Percentiles rank a stretch among this genome's conserved stretches.
Conservation (phyloP, 306 rosid genomes). For the Rosa chinensis region DNA sequence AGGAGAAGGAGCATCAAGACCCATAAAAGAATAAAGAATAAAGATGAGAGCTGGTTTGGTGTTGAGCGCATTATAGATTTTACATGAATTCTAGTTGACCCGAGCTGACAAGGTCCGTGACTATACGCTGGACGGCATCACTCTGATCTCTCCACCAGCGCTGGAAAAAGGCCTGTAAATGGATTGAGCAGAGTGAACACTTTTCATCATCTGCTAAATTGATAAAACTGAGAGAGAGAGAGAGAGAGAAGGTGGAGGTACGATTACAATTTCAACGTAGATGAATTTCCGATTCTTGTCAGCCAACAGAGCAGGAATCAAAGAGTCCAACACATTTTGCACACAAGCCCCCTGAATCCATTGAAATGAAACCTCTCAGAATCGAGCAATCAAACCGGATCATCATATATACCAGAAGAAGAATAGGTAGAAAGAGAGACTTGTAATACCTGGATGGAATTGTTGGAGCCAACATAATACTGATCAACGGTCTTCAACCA, state of each 20-base stretch:
- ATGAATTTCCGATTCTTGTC: slow-evolving; percentile 89
- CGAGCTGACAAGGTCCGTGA: slow-evolving; percentile 67
- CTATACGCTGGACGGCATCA: slow-evolving; percentile 44
- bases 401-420: background rate
- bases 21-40: background rate
- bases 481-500: slow-evolving; percentile 67
- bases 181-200: background rate
- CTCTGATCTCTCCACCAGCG: slow-evolving; percentile 96
- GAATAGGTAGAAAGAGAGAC: background rate
- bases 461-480: slow-evolving; percentile 59
- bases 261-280: slow-evolving; percentile 73
- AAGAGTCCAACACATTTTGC: slow-evolving; percentile 54
- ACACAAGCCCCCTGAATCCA: slow-evolving; percentile 41
- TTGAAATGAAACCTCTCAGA: background rate
- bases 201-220: too few relatives aligned
- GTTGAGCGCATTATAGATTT: background rate
- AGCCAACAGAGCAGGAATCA: slow-evolving; percentile 52
- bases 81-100: slow-evolving; percentile 94
- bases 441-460: slow-evolving; percentile 46
- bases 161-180: slow-evolving; percentile 79
- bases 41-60: background rate
- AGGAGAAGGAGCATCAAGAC: background rate
- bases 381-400: background rate
- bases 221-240: background rate
- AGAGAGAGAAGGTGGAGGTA: background rate